Base-by-base conservation (phyloP, 345 rosid species). In the Mangifera indica region DNA sequence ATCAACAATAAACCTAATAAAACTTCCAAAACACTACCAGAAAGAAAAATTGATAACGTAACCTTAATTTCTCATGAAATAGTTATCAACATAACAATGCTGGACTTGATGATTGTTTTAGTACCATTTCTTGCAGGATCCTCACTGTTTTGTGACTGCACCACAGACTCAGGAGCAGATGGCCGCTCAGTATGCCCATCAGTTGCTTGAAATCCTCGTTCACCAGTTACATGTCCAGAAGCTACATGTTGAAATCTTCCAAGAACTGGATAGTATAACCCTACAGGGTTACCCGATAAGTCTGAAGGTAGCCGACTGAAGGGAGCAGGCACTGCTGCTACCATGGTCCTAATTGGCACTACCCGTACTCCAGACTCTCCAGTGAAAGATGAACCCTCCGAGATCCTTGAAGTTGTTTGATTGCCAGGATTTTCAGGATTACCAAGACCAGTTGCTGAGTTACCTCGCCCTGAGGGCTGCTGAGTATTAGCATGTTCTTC, bases 321-420 rank as follows among this genome's bases (percentile, higher is more conserved):
- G 48, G 88, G 53, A 42, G 81, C 80, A 40, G 90, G 90, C 48
- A 83, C 84, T 58, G 92, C 85, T 14, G 89, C 90, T 62, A 87
- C 87, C 86, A 86, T 74, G 14, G 90, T 86, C 70, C 92, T 81
- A 67, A 89, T 76, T 37, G 95, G 92, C 73, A 89, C 80, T 18
- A 85, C 85, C 69, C 92, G 81, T 13, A 86, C 87, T 32, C 89
- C 87, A 71, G 90, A 68, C 44, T 89, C 91, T 67, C 85, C 86
- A 63, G 82, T 65, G 48, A 81, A 70, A 75, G 87, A 64, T 61
- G 86, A 71, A 72, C 68, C 70, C 67, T 83, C 94, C 37, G 83
- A 22, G 70, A 58, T 71, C 75, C 86, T 79, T 34, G 85, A 63
- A 72, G 77, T 48, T 66, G 83, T 75, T 67, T 77, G 85, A 67